Base-by-base conservation (phyloP, 2,329 filamentous ascomycete genomes). In the Cytospora piceae region DNA sequence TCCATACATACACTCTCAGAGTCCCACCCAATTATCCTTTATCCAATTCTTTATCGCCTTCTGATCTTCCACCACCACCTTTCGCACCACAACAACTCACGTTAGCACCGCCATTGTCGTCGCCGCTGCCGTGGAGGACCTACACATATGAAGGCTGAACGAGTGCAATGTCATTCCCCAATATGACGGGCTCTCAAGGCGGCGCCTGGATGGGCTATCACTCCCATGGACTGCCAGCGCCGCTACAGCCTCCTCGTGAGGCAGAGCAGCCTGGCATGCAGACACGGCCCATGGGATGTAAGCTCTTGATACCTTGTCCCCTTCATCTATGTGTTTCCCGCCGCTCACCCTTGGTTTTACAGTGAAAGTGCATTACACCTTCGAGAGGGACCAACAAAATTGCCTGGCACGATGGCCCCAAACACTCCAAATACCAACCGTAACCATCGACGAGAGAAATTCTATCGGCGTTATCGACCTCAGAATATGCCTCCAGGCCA, bases 331-430 rank as follows among this genome's bases (percentile, higher is more conserved):
- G 46, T 49, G 46, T 49, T 49, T 24, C 46, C n/a, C 46, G 58
- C 55, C 39, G 24, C 64, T 67, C 51, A 67, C 65, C 59, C 42
- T 66, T 29, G 61, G 22, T 68, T 52, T 46, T 70, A 52, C 77
- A 96, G 94, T 98, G 78, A 98, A 98, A 83, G 91, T 98, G 58
- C 89, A 96, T 68, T 99, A 98, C 79, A 97, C 93, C 37, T 97
- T 98, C 79, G 94, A 98, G 77, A 89, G 90, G 74, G 90, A 94
- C 71, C 90, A 88, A 79, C 93, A 93, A 78, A 94, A 94, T 75
- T 97, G 93, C 77, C 84, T 99, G 58, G 94, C 94, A 67, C 87
- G 94, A 73, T 90, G 92, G 82, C 90, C 92, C 22, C 89, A 94
- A 66, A 84, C 90, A 20, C 82, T 97, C 65, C 85, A 90, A 61